Evolutionary conservation across 768 basidiomycete species (phyloP).

Genomic region (Termitomyces sp.): DNA sequence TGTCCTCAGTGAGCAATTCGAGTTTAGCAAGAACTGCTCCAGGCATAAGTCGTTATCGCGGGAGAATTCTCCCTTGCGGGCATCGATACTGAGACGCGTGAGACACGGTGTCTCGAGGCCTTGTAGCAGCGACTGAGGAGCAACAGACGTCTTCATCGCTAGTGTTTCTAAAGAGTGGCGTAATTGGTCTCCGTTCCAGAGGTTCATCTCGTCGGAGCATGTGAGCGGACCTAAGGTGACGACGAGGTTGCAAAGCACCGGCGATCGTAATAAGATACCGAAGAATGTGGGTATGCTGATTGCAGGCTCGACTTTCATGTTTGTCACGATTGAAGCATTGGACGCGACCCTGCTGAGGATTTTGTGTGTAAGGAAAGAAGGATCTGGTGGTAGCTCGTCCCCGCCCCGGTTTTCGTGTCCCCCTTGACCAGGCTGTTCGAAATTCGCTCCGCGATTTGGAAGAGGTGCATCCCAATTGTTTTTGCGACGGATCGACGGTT

Average conservation of each 20-base stretch:
- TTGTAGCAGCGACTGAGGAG: not conserved
- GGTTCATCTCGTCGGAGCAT: not conserved
- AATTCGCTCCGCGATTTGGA: no score
- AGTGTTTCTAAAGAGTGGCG: not conserved
- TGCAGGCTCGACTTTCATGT: not conserved
- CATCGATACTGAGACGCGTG: not conserved
- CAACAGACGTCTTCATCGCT: not conserved
- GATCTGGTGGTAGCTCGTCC: no score
- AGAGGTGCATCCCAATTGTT: no score
- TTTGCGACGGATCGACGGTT: no score
- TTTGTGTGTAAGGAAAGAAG: no score
- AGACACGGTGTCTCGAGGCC: not conserved
- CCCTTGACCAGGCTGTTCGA: no score
- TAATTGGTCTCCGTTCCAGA: accelerated
- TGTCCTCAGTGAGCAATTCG: not conserved
- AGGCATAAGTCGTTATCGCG: not conserved
- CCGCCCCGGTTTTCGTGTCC: no score
- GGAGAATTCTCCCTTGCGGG: not conserved
- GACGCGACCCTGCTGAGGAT: not conserved
- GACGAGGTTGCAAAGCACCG: not conserved
- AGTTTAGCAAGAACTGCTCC: not conserved
- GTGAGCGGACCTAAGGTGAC: not conserved
- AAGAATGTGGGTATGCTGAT: not conserved
- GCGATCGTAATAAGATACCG: not conserved
- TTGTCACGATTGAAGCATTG: not conserved